These are phyloP conservation scores for Penicillium italicum DNA, from an alignment of 2,329 filamentous ascomycete species.

Conservation along the genomic window DNA sequence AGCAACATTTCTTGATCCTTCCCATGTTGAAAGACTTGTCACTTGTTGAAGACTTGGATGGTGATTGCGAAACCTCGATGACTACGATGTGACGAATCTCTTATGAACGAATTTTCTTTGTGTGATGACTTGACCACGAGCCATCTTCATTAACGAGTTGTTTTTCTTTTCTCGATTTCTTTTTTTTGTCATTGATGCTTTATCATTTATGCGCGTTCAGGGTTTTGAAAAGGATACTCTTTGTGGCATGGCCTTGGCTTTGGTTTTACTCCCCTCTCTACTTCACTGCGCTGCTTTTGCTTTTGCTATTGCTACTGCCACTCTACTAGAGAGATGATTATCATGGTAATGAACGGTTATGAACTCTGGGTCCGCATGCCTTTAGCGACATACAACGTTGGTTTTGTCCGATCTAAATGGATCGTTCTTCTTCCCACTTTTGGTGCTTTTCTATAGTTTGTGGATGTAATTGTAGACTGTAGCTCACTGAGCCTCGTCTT, in stretches of 20 bases:
- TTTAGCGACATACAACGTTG: slow-evolving; percentile 8
- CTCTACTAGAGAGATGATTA: slow-evolving; percentile 27
- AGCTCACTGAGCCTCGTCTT: not conserved
- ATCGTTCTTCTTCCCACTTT: slow-evolving; percentile 1
- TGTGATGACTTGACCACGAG: slow-evolving; percentile 15
- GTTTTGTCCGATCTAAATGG: slow-evolving; percentile 2
- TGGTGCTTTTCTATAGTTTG: not conserved
- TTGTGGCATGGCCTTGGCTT: slow-evolving; percentile 8
- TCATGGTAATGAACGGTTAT: slow-evolving; percentile 29
- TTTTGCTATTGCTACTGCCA: slow-evolving; percentile 13
- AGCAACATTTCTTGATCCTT: slow-evolving; percentile 17
- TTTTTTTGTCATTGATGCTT: slow-evolving; percentile 2
- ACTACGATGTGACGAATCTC: slow-evolving; percentile 40
- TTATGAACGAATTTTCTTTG: slow-evolving; percentile 28
- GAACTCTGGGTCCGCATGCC: slow-evolving; percentile 13
- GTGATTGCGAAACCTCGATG: slow-evolving; percentile 23
- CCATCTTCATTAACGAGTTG: slow-evolving; percentile 8
- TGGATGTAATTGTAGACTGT: not conserved
- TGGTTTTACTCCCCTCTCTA: slow-evolving; percentile 4
- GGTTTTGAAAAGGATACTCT: slow-evolving; percentile 14
- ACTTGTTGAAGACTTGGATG: not conserved
- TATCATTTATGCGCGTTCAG: not conserved
- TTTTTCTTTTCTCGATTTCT: not conserved
- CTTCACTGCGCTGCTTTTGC: slow-evolving; percentile 5
- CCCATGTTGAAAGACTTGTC: not conserved